Evolutionary conservation across 2,329 filamentous ascomycete genomes (phyloP).

Genomic region (Xylariaceae sp.): DNA sequence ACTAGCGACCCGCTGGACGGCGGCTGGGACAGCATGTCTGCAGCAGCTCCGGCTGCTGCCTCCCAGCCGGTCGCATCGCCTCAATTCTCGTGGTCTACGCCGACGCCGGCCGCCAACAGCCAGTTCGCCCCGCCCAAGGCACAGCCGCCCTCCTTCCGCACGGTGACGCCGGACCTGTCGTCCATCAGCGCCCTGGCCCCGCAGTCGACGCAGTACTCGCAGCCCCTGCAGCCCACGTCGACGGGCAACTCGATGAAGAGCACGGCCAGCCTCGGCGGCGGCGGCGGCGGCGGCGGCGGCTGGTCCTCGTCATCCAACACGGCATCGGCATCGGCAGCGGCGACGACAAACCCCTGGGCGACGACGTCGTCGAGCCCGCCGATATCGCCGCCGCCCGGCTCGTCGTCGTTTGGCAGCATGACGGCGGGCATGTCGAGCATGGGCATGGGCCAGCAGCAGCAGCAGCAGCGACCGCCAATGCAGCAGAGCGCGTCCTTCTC

Average conservation of each 20-base stretch:
- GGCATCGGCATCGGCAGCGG: slow-evolving; percentile 28
- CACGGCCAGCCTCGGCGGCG: slow-evolving; percentile 24
- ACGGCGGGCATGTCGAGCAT: slow-evolving; percentile 39
- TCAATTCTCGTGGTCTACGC: slow-evolving; percentile 58
- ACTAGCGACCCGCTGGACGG: slow-evolving; percentile 33
- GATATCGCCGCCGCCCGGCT: too few relatives aligned
- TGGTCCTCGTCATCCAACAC: too few relatives aligned
- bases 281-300: slow-evolving; percentile 28
- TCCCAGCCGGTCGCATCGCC: slow-evolving; percentile 28
- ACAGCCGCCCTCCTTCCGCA: slow-evolving; percentile 40
- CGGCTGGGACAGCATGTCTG: slow-evolving; percentile 40
- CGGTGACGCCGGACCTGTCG: slow-evolving; percentile 51
- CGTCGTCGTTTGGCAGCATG: slow-evolving; percentile 31
- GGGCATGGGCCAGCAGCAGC: slow-evolving; percentile 39
- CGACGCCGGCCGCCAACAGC: slow-evolving; percentile 32
- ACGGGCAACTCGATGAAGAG: slow-evolving; percentile 7
- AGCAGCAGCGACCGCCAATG: slow-evolving; percentile 25
- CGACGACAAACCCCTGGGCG: slow-evolving; percentile 42
- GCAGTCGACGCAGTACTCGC: slow-evolving; percentile 54
- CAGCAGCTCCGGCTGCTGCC: slow-evolving; percentile 21
- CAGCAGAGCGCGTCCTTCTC: slow-evolving; percentile 44
- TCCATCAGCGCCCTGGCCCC: slow-evolving; percentile 50
- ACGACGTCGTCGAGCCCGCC: too few relatives aligned
- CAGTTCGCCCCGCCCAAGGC: slow-evolving; percentile 28
- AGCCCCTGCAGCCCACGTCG: slow-evolving; percentile 45